A percentile compares a stretch with the other conserved stretches of the same genome.
Conservation (phyloP, 139 green algal genomes). For the Picochlorum sp. region DNA sequence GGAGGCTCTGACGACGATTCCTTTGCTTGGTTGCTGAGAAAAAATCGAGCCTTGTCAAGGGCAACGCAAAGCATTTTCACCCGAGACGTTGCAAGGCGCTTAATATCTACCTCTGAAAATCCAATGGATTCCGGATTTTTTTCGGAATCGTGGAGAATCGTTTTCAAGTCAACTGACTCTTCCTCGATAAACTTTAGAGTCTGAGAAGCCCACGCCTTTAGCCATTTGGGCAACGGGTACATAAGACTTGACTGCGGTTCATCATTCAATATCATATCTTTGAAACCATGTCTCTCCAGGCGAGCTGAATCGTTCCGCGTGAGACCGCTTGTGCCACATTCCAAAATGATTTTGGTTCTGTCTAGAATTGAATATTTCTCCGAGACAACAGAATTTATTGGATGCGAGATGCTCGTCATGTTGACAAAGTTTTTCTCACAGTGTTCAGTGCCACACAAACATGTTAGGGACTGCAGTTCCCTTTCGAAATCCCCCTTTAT, state of each 20-base stretch:
- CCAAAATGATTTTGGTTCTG: slow-evolving; percentile 55
- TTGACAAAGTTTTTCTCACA: slow-evolving; percentile 46
- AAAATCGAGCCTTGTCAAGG: slow-evolving; percentile 71
- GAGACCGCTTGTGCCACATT: slow-evolving; percentile 22
- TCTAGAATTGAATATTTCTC: slow-evolving; percentile 62
- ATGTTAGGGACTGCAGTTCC: slow-evolving; percentile 63
- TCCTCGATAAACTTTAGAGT: slow-evolving; percentile 48
- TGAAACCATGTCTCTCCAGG: slow-evolving; percentile 32
- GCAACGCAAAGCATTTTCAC: slow-evolving; percentile 70
- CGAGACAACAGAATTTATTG: slow-evolving; percentile 51
- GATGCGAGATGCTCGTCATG: slow-evolving; percentile 39
- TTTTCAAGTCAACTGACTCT: slow-evolving; percentile 33
- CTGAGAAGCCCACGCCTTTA: slow-evolving; percentile 66
- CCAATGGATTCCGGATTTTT: slow-evolving; percentile 21
- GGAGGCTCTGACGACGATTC: slow-evolving; percentile 24
- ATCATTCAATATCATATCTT: slow-evolving; percentile 32
- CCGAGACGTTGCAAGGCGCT: slow-evolving; percentile 40
- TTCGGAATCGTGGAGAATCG: slow-evolving; percentile 40
- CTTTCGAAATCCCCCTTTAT: slow-evolving; percentile 71
- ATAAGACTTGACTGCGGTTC: not conserved
- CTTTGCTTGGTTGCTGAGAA: slow-evolving; percentile 31
- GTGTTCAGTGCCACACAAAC: slow-evolving; percentile 57
- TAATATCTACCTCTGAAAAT: slow-evolving; percentile 12
- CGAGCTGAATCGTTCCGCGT: slow-evolving; percentile 36
- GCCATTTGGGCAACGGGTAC: slow-evolving; percentile 51